Percentiles rank a stretch among this genome's conserved stretches.
phyloP scores from a whole-genome alignment of 495 filamentous ascomycete species.

The Lepraria neglecta region DNA sequence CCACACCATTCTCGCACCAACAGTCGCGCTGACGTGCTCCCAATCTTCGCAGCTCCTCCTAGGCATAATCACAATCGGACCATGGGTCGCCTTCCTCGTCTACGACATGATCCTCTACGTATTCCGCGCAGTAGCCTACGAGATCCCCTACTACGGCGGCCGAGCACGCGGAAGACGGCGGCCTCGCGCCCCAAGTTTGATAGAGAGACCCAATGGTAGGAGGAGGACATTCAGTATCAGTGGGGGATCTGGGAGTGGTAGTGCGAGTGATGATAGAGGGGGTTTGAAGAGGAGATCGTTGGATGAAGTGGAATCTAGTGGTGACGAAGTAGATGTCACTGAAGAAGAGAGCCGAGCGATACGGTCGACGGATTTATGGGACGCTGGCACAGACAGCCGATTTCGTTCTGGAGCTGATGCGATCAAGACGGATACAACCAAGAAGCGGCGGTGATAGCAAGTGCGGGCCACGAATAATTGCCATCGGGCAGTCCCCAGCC shows the following conservation, averaged over 20 bases:
- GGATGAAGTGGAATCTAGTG: not conserved
- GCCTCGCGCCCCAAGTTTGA: constrained; percentile 59
- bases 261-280: constrained; percentile 12
- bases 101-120: constrained; percentile 65
- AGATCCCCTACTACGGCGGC: constrained; percentile 57
- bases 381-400: constrained; percentile 15
- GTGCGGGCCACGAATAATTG: too few species aligned
- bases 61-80: constrained; percentile 56
- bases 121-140: constrained; percentile 51
- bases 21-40: constrained; percentile 12
- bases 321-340: constrained; percentile 10
- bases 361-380: constrained; percentile 15
- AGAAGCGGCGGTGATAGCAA: constrained; percentile 1
- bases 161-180: constrained; percentile 55
- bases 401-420: constrained; percentile 9
- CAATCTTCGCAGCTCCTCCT: constrained; percentile 51
- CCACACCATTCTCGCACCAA: not conserved
- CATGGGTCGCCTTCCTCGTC: constrained; percentile 58
- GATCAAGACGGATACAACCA: not conserved
- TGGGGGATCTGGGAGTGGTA: constrained; percentile 5
- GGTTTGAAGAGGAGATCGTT: constrained; percentile 3
- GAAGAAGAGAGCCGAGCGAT: constrained; percentile 15
- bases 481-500: too few species aligned
- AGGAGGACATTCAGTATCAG: constrained; percentile 45
- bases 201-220: constrained; percentile 51